Evolutionary conservation across 768 basidiomycete genomes (phyloP), one percentile per base, ranked within the genome.

Genomic region (Termitomyces eurrhizus): DNA sequence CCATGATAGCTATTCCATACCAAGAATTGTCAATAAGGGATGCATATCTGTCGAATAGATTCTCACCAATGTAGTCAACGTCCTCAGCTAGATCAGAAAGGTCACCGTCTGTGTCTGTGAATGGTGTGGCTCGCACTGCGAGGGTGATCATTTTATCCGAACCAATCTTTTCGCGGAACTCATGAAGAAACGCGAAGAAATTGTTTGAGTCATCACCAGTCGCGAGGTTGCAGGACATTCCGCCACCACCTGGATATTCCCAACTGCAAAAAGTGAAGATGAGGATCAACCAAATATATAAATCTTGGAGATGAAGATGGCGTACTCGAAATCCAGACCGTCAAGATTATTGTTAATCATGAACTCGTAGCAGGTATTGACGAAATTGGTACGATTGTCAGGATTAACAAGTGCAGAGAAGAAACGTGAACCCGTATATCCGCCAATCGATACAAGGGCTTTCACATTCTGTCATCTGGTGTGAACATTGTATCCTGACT

Each of bases 211-310:
- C 95, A 56, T 78, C 62, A 1, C 70, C 55, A 8, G 80, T 78
- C 60, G 87, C 78, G 0, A 70, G 70, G 70, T 96, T 97, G 65
- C 90, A 90, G 1, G 83, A 84, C 1, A 88, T 78, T 37, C 93
- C 92, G 54, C 78, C 73, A 5, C 72, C 65, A 57, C 79, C 83
- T 1, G 94, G 93, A 69, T 89, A 94, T 73, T 96, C 94, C 93
- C 93, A 95, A 67, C 81, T 81, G 56, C 61, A 8, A 21, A 55
- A 32, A 32, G 42, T 51, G 35, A 35, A 42, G 45, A 41, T 11
- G 29, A 35, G 35, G 16, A 37, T 64, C 39, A 57, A 49, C n/a
- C 41, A 29, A 24, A 37, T 24, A 39, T 18, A 8, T 26, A 26
- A 9, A 41, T 3, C 4, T 32, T 4, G 14, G 56, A 36, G 24